Percentiles rank a stretch among this genome's conserved stretches.
phyloP scores from a whole-genome alignment of 768 basidiomycete genomes.

The Chlorophyllum brunneum region DNA sequence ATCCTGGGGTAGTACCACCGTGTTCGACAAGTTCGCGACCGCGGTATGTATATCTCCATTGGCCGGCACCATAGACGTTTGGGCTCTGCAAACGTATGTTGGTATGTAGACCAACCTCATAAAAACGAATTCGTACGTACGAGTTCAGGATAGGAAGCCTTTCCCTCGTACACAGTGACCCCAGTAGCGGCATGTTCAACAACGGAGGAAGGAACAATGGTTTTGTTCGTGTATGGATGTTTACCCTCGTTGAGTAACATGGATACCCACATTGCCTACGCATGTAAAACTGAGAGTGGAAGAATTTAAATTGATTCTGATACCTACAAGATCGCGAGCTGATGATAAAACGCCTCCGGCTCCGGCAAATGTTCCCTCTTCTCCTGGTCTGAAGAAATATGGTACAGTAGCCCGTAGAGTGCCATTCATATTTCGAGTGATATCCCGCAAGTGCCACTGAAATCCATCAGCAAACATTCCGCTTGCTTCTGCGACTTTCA shows the following conservation, averaged over 20 bases:
- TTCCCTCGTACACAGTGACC: slow-evolving; percentile 28
- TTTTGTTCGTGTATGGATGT: slow-evolving; percentile 34
- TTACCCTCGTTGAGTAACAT: slow-evolving; percentile 37
- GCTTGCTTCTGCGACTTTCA: slow-evolving; percentile 30
- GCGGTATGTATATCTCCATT: slow-evolving; percentile 34
- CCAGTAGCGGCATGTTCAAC: slow-evolving; percentile 34
- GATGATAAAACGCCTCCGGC: slow-evolving; percentile 38
- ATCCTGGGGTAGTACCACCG: slow-evolving; percentile 38
- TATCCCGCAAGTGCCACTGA: slow-evolving; percentile 30
- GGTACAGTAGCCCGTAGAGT: slow-evolving; percentile 31
- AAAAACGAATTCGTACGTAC: slow-evolving; percentile 17
- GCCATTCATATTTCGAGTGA: slow-evolving; percentile 26
- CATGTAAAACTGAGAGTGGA: background rate
- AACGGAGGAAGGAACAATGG: slow-evolving; percentile 31
- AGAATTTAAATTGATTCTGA: background rate
- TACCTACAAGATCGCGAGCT: slow-evolving; percentile 35
- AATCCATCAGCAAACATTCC: slow-evolving; percentile 34
- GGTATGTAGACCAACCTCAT: background rate
- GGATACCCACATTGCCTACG: slow-evolving; percentile 31
- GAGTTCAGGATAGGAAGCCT: slow-evolving; percentile 33
- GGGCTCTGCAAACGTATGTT: slow-evolving; percentile 25
- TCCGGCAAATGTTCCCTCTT: slow-evolving; percentile 37
- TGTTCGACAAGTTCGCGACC: slow-evolving; percentile 42
- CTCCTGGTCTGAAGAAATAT: slow-evolving; percentile 35
- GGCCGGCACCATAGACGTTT: slow-evolving; percentile 36